These are phyloP conservation scores for Mycosphaerella sp. DNA, from an alignment of 2,329 filamentous ascomycete species.

Conservation along the genomic window DNA sequence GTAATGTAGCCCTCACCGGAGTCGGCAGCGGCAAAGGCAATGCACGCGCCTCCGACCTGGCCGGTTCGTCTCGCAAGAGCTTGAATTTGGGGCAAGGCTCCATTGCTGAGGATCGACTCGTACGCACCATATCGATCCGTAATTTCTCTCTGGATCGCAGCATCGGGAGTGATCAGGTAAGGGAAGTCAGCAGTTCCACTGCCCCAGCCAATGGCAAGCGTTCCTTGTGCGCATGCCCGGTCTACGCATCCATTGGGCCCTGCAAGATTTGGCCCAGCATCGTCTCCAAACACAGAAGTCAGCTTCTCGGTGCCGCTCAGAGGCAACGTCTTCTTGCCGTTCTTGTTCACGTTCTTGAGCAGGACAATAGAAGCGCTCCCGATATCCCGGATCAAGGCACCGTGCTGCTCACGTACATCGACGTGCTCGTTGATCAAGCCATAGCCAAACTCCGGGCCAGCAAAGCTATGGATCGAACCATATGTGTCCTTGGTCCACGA, in stretches of 20 bases:
- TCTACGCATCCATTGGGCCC: constrained; percentile 76
- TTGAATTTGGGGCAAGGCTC: constrained; percentile 46
- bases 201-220: constrained; percentile 61
- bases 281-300: constrained; percentile 71
- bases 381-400: constrained; percentile 62
- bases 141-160: constrained; percentile 62
- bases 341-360: constrained; percentile 54
- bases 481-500: constrained; percentile 77
- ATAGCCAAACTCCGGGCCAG: constrained; percentile 47
- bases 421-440: constrained; percentile 70
- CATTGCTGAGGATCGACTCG: constrained; percentile 52
- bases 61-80: constrained; percentile 50
- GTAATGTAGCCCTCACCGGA: constrained; percentile 79
- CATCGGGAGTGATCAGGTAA: constrained; percentile 41
- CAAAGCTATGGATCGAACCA: constrained; percentile 59
- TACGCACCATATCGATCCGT: constrained; percentile 58
- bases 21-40: constrained; percentile 85
- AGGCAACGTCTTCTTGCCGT: constrained; percentile 50
- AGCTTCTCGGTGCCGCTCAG: constrained; percentile 60
- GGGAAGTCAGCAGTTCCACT: constrained; percentile 44
- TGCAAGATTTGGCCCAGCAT: constrained; percentile 65
- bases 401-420: constrained; percentile 74
- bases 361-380: constrained; percentile 70
- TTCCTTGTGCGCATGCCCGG: constrained; percentile 55
- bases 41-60: constrained; percentile 40